phyloP scores from a whole-genome alignment of 352 stramenopile species.

The Phytophthora ohioensis region DNA sequence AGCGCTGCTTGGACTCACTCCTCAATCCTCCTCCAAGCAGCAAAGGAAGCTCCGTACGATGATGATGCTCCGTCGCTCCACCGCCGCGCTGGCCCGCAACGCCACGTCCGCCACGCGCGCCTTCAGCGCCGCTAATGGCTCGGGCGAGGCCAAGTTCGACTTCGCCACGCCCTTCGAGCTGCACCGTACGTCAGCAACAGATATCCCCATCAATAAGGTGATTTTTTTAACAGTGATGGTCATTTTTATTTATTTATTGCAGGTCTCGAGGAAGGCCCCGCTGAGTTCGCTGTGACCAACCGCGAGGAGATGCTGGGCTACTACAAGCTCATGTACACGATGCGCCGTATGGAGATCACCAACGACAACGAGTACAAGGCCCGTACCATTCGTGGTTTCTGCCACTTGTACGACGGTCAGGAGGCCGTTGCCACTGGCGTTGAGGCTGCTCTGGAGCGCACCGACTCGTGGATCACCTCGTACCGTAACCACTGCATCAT shows the following conservation, averaged over 20 bases:
- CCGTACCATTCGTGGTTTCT: conserved; percentile 98
- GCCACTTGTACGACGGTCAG: conserved; percentile 99
- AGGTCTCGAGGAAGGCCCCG: conserved; percentile 80
- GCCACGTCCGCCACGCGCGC: conserved; percentile 47
- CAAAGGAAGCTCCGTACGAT: conserved; percentile 37
- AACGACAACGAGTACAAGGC: conserved; percentile 99
- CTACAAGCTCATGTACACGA: conserved; percentile 99
- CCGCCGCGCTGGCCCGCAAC: conserved; percentile 48
- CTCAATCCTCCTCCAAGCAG: conserved; percentile 55
- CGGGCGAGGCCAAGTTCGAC: conserved; percentile 77
- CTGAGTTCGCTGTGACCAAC: conserved; percentile 78
- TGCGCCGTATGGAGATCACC: conserved; percentile 99
- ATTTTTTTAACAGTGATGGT: conserved; percentile 17
- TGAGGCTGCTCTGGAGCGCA: conserved; percentile 93
- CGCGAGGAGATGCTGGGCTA: conserved; percentile 97
- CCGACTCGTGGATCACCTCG: conserved; percentile 99
- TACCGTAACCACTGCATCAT: conserved; percentile 99
- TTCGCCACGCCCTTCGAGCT: conserved; percentile 81
- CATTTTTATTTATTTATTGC: conserved; percentile 13
- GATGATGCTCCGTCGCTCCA: conserved; percentile 77
- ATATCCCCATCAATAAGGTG: neutral
- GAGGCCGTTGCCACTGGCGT: conserved; percentile 99
- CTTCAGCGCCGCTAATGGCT: conserved; percentile 67
- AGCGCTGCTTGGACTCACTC: conserved; percentile 34
- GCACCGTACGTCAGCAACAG: conserved; percentile 57